phyloP scores from a whole-genome alignment of 768 basidiomycete genomes.

The Hygrocybe punicea region DNA sequence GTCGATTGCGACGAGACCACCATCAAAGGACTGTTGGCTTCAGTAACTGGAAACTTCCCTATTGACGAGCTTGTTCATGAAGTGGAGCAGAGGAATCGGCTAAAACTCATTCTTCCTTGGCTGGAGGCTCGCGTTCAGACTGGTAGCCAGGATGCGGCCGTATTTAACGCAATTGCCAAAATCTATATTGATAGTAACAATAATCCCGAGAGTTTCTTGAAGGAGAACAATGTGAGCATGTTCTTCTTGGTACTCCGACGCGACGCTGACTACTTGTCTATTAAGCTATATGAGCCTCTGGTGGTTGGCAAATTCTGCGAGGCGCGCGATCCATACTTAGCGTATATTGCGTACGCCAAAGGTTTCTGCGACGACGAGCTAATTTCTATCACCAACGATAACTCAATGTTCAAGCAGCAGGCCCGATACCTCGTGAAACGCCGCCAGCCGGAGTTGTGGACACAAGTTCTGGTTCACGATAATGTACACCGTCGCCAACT shows the following conservation, averaged over 20 bases:
- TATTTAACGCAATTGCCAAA: slow-evolving; percentile 98
- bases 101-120: slow-evolving; percentile 98
- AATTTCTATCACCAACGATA: slow-evolving; percentile 95
- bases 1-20: slow-evolving; percentile 97
- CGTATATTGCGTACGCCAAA: slow-evolving; percentile 98
- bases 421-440: slow-evolving; percentile 97
- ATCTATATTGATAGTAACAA: slow-evolving; percentile 98
- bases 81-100: slow-evolving; percentile 91
- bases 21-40: slow-evolving; percentile 90
- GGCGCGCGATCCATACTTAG: slow-evolving; percentile 95
- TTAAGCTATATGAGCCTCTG: slow-evolving; percentile 89
- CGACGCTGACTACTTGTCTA: slow-evolving; percentile 9
- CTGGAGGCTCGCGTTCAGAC: slow-evolving; percentile 88
- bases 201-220: slow-evolving; percentile 96
- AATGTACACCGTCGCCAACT: slow-evolving; percentile 91
- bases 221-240: slow-evolving; percentile 89
- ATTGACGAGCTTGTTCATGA: slow-evolving; percentile 97
- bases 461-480: slow-evolving; percentile 84
- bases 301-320: slow-evolving; percentile 99
- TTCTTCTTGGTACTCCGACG: background rate
- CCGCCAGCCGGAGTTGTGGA: slow-evolving; percentile 93
- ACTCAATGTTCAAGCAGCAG: slow-evolving; percentile 99
- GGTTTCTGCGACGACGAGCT: slow-evolving; percentile 98
- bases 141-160: slow-evolving; percentile 89
- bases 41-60: slow-evolving; percentile 95